phyloP scores from a whole-genome alignment of 352 stramenopile genomes.

The Phytopythium aichiense region DNA sequence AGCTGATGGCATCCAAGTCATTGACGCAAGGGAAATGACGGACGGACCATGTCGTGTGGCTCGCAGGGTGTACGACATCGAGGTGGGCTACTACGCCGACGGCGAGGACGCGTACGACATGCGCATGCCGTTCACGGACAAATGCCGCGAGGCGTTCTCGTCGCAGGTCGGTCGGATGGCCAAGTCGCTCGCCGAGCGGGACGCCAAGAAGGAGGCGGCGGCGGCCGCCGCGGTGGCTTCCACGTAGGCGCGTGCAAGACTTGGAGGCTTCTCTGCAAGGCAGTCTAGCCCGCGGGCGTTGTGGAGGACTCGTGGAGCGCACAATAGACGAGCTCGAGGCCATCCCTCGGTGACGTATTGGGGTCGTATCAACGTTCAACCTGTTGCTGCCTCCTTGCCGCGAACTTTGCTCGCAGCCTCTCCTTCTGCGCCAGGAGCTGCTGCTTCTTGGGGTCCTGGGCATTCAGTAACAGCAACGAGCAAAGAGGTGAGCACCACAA shows the following conservation, averaged over 20 bases:
- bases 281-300: neutral
- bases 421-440: slow-evolving; percentile 62
- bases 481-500: neutral
- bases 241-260: neutral
- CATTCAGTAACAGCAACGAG: neutral
- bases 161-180: slow-evolving; percentile 82
- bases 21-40: no score
- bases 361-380: neutral
- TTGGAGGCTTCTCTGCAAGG: neutral
- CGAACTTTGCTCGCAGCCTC: slow-evolving; percentile 57
- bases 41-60: no score
- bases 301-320: neutral
- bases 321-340: neutral
- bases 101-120: slow-evolving; percentile 99
- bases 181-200: slow-evolving; percentile 73
- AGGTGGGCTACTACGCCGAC: slow-evolving; percentile 99
- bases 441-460: slow-evolving; percentile 50
- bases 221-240: slow-evolving; percentile 12
- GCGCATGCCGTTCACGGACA: slow-evolving; percentile 92
- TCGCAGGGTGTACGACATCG: slow-evolving; percentile 94
- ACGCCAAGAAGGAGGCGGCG: slow-evolving; percentile 28
- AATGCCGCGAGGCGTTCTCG: slow-evolving; percentile 83
- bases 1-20: no score
- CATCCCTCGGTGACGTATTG: neutral
- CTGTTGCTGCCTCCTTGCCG: slow-evolving; percentile 20